These are phyloP conservation scores for Striga hermonthica DNA, from an alignment of 305 asterid species.

Conservation along the genomic window DNA sequence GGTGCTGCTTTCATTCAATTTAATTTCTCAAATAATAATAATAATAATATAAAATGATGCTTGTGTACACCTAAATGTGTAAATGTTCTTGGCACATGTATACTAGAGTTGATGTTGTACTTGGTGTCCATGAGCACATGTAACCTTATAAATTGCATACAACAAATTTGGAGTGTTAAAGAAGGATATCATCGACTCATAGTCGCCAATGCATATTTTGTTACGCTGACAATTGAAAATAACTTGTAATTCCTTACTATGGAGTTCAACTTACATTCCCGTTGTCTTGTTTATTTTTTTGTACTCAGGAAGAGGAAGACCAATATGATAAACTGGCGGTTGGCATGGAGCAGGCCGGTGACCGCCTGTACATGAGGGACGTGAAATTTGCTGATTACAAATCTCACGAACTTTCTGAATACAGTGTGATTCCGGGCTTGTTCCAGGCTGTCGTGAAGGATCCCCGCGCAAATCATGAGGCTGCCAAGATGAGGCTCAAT, in stretches of 20 bases:
- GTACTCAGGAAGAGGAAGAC: constrained; percentile 81
- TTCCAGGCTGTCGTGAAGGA: constrained; percentile 46
- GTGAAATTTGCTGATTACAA: constrained; percentile 47
- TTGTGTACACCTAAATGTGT: neutral
- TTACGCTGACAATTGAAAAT: too few relatives aligned
- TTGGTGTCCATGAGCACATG: constrained; percentile 2
- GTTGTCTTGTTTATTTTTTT: constrained; percentile 25
- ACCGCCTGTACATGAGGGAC: constrained; percentile 49
- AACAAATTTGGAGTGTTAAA: neutral
- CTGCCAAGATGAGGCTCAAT: constrained; percentile 67
- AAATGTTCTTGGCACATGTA: too few relatives aligned
- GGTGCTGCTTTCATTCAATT: constrained; percentile 6
- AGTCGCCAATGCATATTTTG: neutral
- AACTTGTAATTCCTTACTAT: too few relatives aligned
- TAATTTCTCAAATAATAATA: neutral
- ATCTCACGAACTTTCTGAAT: constrained; percentile 36
- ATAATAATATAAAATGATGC: neutral
- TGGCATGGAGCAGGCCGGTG: constrained; percentile 44
- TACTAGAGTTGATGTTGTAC: constrained; percentile 18
- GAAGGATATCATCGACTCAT: neutral
- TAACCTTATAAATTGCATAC: neutral
- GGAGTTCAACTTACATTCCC: neutral
- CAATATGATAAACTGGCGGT: constrained; percentile 79
- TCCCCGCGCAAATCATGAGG: constrained; percentile 76
- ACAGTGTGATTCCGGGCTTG: constrained; percentile 52